phyloP scores from a whole-genome alignment of 2,329 filamentous ascomycete genomes.

The Penicillium sp. region DNA sequence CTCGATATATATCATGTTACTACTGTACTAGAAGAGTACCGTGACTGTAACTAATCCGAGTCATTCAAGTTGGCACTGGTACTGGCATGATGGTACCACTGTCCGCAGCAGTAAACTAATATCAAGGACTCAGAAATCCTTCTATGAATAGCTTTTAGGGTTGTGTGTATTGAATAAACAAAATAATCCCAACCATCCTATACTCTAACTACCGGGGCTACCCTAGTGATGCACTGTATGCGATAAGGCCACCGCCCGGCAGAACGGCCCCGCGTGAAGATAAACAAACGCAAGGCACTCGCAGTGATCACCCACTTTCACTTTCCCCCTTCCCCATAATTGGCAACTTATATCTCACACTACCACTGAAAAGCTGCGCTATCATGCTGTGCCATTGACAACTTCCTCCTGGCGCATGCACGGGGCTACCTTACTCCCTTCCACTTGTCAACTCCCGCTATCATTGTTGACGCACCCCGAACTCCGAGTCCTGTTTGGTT shows the following conservation, averaged over 20 bases:
- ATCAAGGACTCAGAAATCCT: too few species aligned
- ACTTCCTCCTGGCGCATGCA: not conserved
- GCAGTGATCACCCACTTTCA: not conserved
- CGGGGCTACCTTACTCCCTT: not conserved
- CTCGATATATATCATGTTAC: too few species aligned
- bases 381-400: slow-evolving; percentile 5
- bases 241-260: slow-evolving; percentile 34
- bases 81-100: too few species aligned
- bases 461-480: slow-evolving; percentile 19
- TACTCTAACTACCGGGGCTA: too few species aligned
- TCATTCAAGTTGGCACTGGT: too few species aligned
- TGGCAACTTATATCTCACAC: not conserved
- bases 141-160: too few species aligned
- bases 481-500: not conserved
- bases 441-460: slow-evolving; percentile 7
- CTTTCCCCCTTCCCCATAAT: not conserved
- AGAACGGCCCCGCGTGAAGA: slow-evolving; percentile 37
- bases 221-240: too few species aligned
- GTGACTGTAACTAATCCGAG: too few species aligned
- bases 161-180: too few species aligned
- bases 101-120: too few species aligned
- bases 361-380: not conserved
- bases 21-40: too few species aligned
- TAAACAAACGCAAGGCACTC: slow-evolving; percentile 34
- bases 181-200: too few species aligned